Base-by-base conservation (phyloP, 1,284 basidiomycete genomes). In the Pterula multifida region DNA sequence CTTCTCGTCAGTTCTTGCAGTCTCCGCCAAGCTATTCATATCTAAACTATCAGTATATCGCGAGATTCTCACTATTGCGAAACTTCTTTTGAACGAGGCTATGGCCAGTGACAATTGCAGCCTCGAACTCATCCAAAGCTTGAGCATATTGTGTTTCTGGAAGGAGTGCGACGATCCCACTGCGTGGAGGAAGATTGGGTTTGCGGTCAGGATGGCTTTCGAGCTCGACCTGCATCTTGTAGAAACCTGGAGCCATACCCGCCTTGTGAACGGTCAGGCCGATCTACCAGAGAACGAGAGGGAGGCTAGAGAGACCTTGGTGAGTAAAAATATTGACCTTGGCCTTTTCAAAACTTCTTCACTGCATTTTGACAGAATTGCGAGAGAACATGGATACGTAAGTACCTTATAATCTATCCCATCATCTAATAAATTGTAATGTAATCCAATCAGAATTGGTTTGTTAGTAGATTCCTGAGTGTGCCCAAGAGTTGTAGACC, bases 1-100 rank as follows among this genome's bases (percentile, higher is more conserved):
- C 49, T 91, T 90, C 64, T 85, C 88, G 3, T 78, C 81, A 26
- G 73, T 92, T 52, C 70, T 91, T 59, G 85, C 87, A 74, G 85
- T 82, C 15, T 83, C 81, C 21, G 83, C 81, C 70, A 90, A 91
- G 64, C 91, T 91, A 59, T 91, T 87, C 69, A 9, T 42, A 4
- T 17, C 39, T 4, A n/a, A 42, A 6, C 4, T 22, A n/a, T 9
- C 39, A 17, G 21, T 22, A 6, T 42, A 42, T 17, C 13, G n/a
- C 17, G 21, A n/a, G 9, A 6, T 42, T 6, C 39, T 42, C 39
- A 4, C 39, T 17, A 9, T 17, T 17, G 13, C 39, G 13, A n/a
- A 17, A 9, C 6, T 6, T 4, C 39, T 42, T 19, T 17, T 42
- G 17, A n/a, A 42, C 21, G 13, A n/a, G 9, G 39, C 39, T 17